Evolutionary conservation across 345 rosid genomes (phyloP).

Genomic region (Aegle marmelos): DNA sequence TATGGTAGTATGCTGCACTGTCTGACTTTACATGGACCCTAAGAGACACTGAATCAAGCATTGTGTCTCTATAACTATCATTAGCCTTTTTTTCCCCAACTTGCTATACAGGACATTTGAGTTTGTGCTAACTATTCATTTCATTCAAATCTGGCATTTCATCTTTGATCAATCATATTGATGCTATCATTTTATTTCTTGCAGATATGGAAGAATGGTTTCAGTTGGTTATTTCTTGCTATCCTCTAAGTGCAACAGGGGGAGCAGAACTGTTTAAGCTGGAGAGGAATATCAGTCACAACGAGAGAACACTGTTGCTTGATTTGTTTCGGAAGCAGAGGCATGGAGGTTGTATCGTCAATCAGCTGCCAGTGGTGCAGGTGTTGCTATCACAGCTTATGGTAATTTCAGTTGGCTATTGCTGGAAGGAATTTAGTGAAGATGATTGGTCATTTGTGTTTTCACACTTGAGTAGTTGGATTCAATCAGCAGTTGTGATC

Average conservation of each 20-base stretch:
- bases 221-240: conserved; percentile 77
- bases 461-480: conserved; percentile 58
- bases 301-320: conserved; percentile 63
- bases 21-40: not conserved
- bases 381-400: conserved; percentile 62
- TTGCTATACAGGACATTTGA: not conserved
- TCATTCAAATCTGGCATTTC: conserved; percentile 12
- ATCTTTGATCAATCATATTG: not conserved
- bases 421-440: conserved; percentile 72
- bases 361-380: conserved; percentile 51
- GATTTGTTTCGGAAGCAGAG: conserved; percentile 82
- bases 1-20: not conserved
- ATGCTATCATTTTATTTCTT: not conserved
- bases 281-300: conserved; percentile 49
- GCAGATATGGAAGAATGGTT: conserved; percentile 89
- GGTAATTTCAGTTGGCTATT: conserved; percentile 71
- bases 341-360: conserved; percentile 36
- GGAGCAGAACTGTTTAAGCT: conserved; percentile 48
- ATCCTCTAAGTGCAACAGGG: conserved; percentile 46
- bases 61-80: not conserved
- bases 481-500: conserved; percentile 82
- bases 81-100: not conserved
- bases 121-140: conserved; percentile 18
- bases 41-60: not conserved
- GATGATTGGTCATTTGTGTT: conserved; percentile 90